Evolutionary conservation across 805 yeast species (phyloP).

Genomic region (Starmerella riodocensis): DNA sequence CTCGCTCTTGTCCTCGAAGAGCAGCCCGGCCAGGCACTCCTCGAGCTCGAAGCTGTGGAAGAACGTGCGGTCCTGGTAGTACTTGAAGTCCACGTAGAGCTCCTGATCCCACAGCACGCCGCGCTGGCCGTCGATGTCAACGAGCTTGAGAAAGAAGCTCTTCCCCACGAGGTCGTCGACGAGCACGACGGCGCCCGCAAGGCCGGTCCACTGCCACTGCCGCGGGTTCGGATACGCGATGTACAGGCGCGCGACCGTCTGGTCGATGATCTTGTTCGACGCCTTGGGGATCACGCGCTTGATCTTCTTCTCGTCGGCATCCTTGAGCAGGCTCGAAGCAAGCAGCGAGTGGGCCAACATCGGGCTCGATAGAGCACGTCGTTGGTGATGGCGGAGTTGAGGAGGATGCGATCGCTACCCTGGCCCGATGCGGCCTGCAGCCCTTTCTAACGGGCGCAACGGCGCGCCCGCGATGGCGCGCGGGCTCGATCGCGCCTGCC

Average conservation of each 20-base stretch:
- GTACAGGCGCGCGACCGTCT: constrained; percentile 78
- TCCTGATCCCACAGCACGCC: constrained; percentile 98
- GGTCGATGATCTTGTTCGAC: constrained; percentile 75
- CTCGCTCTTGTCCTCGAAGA: constrained; percentile 80
- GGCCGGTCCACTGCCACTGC: constrained; percentile 77
- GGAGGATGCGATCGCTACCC: not conserved
- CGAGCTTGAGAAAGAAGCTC: constrained; percentile 78
- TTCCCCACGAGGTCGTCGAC: constrained; percentile 92
- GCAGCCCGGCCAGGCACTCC: constrained; percentile 70
- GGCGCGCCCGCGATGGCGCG: too few species aligned
- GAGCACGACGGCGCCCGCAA: constrained; percentile 72
- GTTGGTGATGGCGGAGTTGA: not conserved
- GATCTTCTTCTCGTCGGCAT: constrained; percentile 72
- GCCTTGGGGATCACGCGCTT: constrained; percentile 82
- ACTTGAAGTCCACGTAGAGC: constrained; percentile 71
- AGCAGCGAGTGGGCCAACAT: constrained; percentile 18
- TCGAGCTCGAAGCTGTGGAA: constrained; percentile 92
- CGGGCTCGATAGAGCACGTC: not conserved
- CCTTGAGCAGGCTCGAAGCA: constrained; percentile 22
- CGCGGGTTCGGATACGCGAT: constrained; percentile 76
- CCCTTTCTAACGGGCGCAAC: too few species aligned
- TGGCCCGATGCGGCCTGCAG: too few species aligned
- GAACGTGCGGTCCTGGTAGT: constrained; percentile 85
- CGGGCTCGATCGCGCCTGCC: too few species aligned
- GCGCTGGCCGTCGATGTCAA: constrained; percentile 64